Base-by-base conservation (phyloP, 352 stramenopile genomes). In the Globisporangium solare region DNA sequence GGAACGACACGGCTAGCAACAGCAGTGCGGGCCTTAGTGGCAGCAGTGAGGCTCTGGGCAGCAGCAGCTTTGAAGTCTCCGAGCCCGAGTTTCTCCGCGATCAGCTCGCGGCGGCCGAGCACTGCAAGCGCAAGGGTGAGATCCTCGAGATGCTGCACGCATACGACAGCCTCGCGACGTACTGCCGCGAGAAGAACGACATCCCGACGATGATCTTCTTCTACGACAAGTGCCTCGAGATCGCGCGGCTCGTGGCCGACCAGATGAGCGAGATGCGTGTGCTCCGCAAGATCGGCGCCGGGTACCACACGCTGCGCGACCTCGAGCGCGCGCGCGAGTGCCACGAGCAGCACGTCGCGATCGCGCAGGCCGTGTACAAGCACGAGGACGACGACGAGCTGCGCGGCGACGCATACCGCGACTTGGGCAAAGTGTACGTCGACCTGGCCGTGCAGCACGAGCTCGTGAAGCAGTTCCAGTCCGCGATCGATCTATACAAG, bases 61-160 rank as follows among this genome's bases (percentile, higher is more conserved):
- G 41, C 42, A 57, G 48, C 15, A 37, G 56, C 20, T 63, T 63
- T 7, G 56, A 56, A 2, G 17, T 48, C 41, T 40, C 37, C 43
- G 88, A 97, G 54, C 86, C 97, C 63, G 70, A 86, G 50, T 97
- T 97, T 58, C 60, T 98, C 11, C 74, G 85, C 8, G 85, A 97
- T 37, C 87, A 96, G 22, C 68, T 98, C 12, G 84, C 89, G 15
- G 63, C 73, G 0, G 89, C 89, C 3, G 92, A 98, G 72, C 76
- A 92, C 43, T 90, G 83, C 53, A 93, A 96, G 50, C 83, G 91
- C 42, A 73, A 76, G n/a, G 92, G 90, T 6, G 84, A 96, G 50
- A 95, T 93, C 42, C 68, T 68, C 1, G 73, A 86, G 14, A 87
- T 97, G 14, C 92, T 96, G 55, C 70, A 77, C 20, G 74, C 83